Conservation (phyloP, 164 flowering plant genomes). For the Kalanchoe fedtschenkoi region DNA sequence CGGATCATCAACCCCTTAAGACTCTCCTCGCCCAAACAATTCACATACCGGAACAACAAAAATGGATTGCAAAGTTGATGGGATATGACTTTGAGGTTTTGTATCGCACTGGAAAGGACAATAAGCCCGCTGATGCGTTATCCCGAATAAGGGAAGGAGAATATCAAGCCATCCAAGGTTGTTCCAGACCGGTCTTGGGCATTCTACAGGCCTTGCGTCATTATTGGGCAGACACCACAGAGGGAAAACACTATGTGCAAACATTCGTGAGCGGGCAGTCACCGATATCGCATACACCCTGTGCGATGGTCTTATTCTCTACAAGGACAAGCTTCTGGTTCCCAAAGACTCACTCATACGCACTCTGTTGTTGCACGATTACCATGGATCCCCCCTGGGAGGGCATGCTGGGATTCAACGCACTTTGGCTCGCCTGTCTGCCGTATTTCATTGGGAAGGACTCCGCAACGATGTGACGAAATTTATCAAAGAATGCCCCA, state of each 20-base stretch:
- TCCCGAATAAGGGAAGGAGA: too few species aligned
- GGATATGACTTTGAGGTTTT: background rate
- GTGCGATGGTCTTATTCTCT: too few species aligned
- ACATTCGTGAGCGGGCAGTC: too few species aligned
- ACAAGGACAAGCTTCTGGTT: background rate
- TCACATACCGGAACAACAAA: too few species aligned
- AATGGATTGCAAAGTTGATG: background rate
- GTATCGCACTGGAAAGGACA: background rate
- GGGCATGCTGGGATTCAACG: background rate
- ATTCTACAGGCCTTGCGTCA: background rate
- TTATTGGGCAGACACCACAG: background rate
- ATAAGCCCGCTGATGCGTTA: background rate
- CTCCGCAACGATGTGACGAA: background rate
- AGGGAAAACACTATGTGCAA: too few species aligned
- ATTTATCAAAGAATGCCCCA: background rate
- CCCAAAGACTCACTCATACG: background rate
- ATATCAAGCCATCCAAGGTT: background rate
- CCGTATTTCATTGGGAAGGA: background rate
- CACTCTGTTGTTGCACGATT: background rate
- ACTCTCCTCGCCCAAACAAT: background rate
- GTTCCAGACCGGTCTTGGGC: background rate
- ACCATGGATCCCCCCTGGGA: background rate
- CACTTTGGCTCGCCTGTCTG: background rate
- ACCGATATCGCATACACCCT: too few species aligned
- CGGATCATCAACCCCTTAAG: background rate